Evolutionary conservation across 225 moss, liverwort and hornwort species (phyloP).

Genomic region (Physcomitrium patens): DNA sequence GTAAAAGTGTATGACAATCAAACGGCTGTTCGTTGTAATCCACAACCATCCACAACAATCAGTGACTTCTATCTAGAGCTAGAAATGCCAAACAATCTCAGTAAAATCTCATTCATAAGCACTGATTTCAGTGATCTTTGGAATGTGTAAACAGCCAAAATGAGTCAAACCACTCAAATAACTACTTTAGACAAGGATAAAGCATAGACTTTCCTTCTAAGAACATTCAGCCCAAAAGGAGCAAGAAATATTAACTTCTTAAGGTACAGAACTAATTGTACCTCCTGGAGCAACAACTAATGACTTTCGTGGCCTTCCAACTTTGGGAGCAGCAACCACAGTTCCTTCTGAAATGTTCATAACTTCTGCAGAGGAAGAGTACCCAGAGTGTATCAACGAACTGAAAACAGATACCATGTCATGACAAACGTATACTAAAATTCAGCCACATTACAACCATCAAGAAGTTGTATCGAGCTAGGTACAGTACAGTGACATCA

Average conservation of each 20-base stretch:
- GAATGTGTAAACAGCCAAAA: no score
- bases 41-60: conserved; percentile 4
- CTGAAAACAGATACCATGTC: no score
- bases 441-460: neutral
- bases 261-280: conserved; percentile 18
- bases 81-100: neutral
- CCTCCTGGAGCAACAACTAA: conserved; percentile 55
- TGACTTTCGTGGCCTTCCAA: conserved; percentile 84
- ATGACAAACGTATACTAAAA: neutral
- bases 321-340: conserved; percentile 77
- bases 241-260: neutral
- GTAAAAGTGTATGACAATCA: neutral
- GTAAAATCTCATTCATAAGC: neutral
- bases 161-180: no score
- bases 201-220: no score
- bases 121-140: no score
- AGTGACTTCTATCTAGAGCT: no score
- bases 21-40: neutral
- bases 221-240: conserved; percentile 19
- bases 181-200: no score
- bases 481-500: no score
- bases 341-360: conserved; percentile 91
- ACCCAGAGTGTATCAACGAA: neutral
- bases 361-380: conserved; percentile 62
- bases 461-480: neutral